These are phyloP conservation scores for Plantago rigida DNA, from an alignment of 305 asterid genomes.

Conservation along the genomic window DNA sequence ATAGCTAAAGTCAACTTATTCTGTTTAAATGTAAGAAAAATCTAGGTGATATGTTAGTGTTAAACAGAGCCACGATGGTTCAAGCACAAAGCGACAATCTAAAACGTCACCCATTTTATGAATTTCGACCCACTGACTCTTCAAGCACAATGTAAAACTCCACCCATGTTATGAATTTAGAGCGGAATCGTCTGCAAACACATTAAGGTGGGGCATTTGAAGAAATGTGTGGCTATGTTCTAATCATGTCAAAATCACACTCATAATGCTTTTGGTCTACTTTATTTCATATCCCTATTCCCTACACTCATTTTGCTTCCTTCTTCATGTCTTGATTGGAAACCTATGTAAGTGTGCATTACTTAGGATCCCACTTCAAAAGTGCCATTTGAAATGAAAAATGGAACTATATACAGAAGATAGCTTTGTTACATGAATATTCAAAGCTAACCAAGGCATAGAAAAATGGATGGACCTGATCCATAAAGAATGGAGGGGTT, in stretches of 20 bases:
- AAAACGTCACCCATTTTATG: too few relatives aligned
- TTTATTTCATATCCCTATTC: background rate
- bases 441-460: background rate
- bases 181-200: too few relatives aligned
- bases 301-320: conserved; percentile 28
- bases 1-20: too few relatives aligned
- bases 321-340: conserved; percentile 21
- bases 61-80: too few relatives aligned
- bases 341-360: conserved; percentile 24
- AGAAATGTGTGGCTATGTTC: background rate
- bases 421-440: too few relatives aligned
- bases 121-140: too few relatives aligned
- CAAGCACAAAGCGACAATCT: too few relatives aligned
- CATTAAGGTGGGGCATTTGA: too few relatives aligned
- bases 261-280: conserved; percentile 10
- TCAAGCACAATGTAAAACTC: conserved; percentile 1
- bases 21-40: too few relatives aligned
- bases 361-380: conserved; percentile 31
- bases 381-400: background rate
- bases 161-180: background rate
- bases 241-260: conserved; percentile 27
- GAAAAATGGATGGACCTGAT: conserved; percentile 2
- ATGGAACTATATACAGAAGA: too few relatives aligned
- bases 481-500: conserved; percentile 13
- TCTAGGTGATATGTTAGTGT: too few relatives aligned